Conservation (phyloP, 2,329 filamentous ascomycete genomes). For the Biscogniauxia mediterranea region DNA sequence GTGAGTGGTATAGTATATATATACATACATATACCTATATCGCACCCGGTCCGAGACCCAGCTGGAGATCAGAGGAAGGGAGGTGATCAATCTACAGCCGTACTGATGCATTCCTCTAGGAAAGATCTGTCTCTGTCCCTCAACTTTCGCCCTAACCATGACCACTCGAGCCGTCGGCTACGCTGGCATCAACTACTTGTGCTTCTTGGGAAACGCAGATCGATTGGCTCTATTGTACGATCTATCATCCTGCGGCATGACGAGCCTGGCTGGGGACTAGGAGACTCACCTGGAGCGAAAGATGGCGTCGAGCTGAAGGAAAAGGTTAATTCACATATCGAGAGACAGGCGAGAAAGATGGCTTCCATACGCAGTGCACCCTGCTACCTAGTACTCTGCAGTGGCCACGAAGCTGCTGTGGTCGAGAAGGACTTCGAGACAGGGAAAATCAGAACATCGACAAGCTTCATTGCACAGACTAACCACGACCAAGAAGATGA, state of each 20-base stretch:
- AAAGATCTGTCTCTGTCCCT: slow-evolving; percentile 45
- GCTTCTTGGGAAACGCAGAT: slow-evolving; percentile 51
- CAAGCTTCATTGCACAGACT: slow-evolving; percentile 53
- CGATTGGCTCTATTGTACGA: slow-evolving; percentile 52
- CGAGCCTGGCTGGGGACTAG: not conserved
- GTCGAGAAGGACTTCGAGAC: slow-evolving; percentile 55
- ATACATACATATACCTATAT: not conserved
- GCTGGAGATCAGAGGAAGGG: not conserved
- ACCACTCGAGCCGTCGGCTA: slow-evolving; percentile 38
- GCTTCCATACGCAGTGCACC: slow-evolving; percentile 45
- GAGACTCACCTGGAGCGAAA: not conserved
- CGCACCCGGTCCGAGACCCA: no score
- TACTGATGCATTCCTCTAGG: slow-evolving; percentile 20
- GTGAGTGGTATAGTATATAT: slow-evolving; percentile 22
- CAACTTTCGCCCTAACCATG: slow-evolving; percentile 50
- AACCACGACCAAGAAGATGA: slow-evolving; percentile 47
- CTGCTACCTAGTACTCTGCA: slow-evolving; percentile 56
- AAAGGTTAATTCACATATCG: slow-evolving; percentile 2
- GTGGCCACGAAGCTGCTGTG: slow-evolving; percentile 44
- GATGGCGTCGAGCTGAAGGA: not conserved
- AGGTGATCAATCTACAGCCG: not conserved
- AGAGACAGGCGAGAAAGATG: slow-evolving; percentile 28
- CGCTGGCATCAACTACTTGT: slow-evolving; percentile 51
- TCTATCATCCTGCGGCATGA: slow-evolving; percentile 18
- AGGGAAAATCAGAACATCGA: slow-evolving; percentile 43